Percentiles rank a stretch among this genome's conserved stretches.
Evolutionary conservation across 208 protist species (phyloP).

Genomic region (Acanthamoeba healyi): DNA sequence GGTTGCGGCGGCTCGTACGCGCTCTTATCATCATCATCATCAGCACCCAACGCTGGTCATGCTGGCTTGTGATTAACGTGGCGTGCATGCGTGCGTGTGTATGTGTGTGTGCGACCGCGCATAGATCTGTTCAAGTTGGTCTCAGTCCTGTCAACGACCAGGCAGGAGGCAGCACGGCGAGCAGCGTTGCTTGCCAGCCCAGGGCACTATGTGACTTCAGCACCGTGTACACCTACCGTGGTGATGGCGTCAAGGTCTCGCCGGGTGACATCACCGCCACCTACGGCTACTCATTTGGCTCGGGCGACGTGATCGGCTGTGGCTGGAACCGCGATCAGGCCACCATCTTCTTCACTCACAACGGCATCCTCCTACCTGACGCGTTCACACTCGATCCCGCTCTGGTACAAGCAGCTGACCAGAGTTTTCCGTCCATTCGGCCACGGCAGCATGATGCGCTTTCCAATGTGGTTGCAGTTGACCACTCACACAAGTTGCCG

Average conservation of each 20-base stretch:
- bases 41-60: neutral
- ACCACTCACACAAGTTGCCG: no score
- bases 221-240: constrained; percentile 60
- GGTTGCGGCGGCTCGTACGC: constrained; percentile 66
- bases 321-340: constrained; percentile 56
- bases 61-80: neutral
- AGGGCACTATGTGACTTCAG: neutral
- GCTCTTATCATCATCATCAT: neutral
- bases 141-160: neutral
- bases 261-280: neutral
- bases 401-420: neutral
- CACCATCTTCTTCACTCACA: constrained; percentile 73
- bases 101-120: no score
- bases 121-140: constrained; percentile 44
- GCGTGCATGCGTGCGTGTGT: no score
- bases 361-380: neutral
- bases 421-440: neutral
- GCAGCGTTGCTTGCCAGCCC: neutral
- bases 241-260: constrained; percentile 53
- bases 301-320: constrained; percentile 47
- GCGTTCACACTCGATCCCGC: constrained; percentile 8
- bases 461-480: no score
- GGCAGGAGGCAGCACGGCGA: neutral
- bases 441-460: no score
- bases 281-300: constrained; percentile 46